These are phyloP conservation scores for Pyrus betulifolia DNA, from an alignment of 306 rosid genomes.

Conservation along the genomic window DNA sequence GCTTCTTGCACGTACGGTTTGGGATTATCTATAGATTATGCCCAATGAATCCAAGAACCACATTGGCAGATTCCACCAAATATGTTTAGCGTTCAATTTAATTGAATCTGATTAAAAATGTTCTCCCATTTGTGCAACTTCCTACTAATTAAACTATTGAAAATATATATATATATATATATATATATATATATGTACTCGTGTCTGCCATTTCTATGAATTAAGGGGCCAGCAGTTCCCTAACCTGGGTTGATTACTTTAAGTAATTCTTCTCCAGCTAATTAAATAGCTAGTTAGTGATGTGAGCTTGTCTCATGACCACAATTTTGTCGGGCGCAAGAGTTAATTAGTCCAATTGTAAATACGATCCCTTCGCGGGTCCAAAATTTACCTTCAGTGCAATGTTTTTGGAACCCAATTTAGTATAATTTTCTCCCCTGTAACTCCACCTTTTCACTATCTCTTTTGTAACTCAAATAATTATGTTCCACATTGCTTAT, in stretches of 20 bases:
- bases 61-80: constrained; percentile 4
- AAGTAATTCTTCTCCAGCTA: background rate
- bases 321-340: background rate
- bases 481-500: no score
- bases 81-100: background rate
- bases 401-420: background rate
- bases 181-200: background rate
- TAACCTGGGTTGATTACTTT: background rate
- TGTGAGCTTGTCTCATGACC: constrained; percentile 2
- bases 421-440: background rate
- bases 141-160: background rate
- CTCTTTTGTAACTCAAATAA: background rate
- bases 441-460: background rate
- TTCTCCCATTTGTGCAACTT: background rate
- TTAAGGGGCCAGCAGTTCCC: constrained; percentile 2
- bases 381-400: no score
- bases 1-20: constrained; percentile 4
- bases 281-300: background rate
- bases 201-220: background rate
- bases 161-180: no score
- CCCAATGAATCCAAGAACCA: background rate
- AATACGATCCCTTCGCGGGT: background rate
- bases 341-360: background rate
- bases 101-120: background rate
- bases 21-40: background rate